A percentile compares a stretch with the other conserved stretches of the same genome.
These are phyloP conservation scores for Alternaria arbusti DNA, from an alignment of 2,329 filamentous ascomycete genomes.

Conservation along the genomic window DNA sequence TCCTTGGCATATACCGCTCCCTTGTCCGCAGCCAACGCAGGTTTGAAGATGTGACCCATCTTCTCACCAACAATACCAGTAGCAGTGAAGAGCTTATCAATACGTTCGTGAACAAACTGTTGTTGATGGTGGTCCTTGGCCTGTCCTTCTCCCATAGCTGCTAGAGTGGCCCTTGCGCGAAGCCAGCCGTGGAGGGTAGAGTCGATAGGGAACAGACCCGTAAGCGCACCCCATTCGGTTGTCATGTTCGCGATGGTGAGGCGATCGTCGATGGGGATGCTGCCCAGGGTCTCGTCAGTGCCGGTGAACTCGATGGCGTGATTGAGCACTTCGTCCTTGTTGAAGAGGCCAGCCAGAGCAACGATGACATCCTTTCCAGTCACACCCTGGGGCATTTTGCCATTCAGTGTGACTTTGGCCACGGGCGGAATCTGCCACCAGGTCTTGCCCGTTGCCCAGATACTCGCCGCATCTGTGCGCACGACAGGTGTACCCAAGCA, in stretches of 20 bases:
- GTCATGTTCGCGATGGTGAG: slow-evolving; percentile 83
- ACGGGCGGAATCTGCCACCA: slow-evolving; percentile 92
- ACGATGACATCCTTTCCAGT: slow-evolving; percentile 95
- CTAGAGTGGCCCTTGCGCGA: slow-evolving; percentile 74
- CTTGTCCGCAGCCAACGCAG: slow-evolving; percentile 72
- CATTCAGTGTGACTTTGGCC: slow-evolving; percentile 78
- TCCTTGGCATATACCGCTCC: slow-evolving; percentile 83
- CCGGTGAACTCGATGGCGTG: slow-evolving; percentile 89
- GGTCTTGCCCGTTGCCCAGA: slow-evolving; percentile 82
- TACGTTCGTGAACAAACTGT: slow-evolving; percentile 73
- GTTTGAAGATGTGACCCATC: slow-evolving; percentile 52
- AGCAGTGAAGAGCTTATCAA: slow-evolving; percentile 71
- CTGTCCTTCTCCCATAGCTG: slow-evolving; percentile 64
- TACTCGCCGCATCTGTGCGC: slow-evolving; percentile 82
- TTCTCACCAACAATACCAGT: slow-evolving; percentile 47
- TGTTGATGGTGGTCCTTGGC: slow-evolving; percentile 57
- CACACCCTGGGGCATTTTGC: slow-evolving; percentile 76
- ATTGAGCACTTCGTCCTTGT: slow-evolving; percentile 87
- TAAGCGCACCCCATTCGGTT: slow-evolving; percentile 79
- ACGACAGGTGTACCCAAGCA: slow-evolving; percentile 83
- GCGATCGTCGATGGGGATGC: slow-evolving; percentile 73
- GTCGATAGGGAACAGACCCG: slow-evolving; percentile 83
- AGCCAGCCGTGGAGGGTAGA: slow-evolving; percentile 74
- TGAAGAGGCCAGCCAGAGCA: slow-evolving; percentile 84
- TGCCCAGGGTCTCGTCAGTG: slow-evolving; percentile 75